These are phyloP conservation scores for Salix koriyanagi DNA, from an alignment of 345 rosid species.

Conservation along the genomic window DNA sequence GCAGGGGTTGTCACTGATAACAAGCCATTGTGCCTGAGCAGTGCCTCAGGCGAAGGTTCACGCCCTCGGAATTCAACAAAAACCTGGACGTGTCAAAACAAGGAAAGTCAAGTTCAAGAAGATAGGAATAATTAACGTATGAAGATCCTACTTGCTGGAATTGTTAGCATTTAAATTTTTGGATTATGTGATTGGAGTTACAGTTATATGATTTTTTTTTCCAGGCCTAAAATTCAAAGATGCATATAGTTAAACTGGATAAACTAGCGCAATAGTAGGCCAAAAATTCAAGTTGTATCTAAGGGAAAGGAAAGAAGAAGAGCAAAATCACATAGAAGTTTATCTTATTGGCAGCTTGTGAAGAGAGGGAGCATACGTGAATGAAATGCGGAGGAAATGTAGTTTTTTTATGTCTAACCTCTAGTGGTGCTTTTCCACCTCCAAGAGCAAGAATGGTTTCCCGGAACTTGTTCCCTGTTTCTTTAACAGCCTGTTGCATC, in stretches of 20 bases:
- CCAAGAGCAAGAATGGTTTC: constrained; percentile 90
- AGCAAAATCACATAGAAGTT: neutral
- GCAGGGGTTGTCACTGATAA: constrained; percentile 42
- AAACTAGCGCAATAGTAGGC: too few species aligned
- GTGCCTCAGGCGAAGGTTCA: constrained; percentile 83
- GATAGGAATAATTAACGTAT: neutral
- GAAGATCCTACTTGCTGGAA: too few species aligned
- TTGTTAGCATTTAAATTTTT: too few species aligned
- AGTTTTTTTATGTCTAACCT: constrained; percentile 40
- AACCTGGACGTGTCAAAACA: constrained; percentile 43
- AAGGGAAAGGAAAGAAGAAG: too few species aligned
- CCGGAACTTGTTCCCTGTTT: constrained; percentile 68
- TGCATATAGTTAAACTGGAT: too few species aligned
- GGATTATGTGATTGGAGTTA: too few species aligned
- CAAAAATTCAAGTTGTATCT: too few species aligned
- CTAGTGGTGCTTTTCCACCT: constrained; percentile 80
- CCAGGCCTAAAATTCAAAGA: too few species aligned
- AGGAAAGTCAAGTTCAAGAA: neutral
- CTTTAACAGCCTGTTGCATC: constrained; percentile 66
- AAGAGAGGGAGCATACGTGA: neutral
- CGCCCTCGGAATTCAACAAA: constrained; percentile 88
- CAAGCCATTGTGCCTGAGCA: constrained; percentile 83
- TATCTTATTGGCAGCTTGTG: neutral
- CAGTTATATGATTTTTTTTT: too few species aligned
- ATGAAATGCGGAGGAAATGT: neutral